A percentile compares a stretch with the other conserved stretches of the same genome.
Evolutionary conservation across 306 rosid species (phyloP).

Genomic region (Parietaria judaica): DNA sequence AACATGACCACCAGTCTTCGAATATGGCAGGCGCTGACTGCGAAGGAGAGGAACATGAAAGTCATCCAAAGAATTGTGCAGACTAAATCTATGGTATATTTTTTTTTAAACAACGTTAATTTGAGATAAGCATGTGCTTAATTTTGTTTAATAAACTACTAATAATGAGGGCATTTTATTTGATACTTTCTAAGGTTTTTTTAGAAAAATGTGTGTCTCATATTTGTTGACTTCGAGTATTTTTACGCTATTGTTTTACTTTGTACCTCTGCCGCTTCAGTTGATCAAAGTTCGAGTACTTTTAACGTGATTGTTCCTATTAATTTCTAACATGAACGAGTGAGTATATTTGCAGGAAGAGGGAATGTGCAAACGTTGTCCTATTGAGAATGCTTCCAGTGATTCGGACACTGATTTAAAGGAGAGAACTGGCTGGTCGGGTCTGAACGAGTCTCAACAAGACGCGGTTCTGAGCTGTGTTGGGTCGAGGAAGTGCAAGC

Average conservation of each 20-base stretch:
- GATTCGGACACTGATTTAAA: not conserved
- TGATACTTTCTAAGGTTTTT: constrained; percentile 19
- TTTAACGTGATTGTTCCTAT: constrained; percentile 8
- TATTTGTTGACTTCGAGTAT: constrained; percentile 17
- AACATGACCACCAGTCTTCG: constrained; percentile 25
- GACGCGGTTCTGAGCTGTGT: constrained; percentile 35
- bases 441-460: constrained; percentile 41
- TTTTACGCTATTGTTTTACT: constrained; percentile 10
- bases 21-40: constrained; percentile 22
- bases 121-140: too few relatives aligned
- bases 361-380: constrained; percentile 13
- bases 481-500: constrained; percentile 19
- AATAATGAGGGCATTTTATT: constrained; percentile 10
- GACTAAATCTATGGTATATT: constrained; percentile 29
- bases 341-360: not conserved
- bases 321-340: constrained; percentile 1
- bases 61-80: constrained; percentile 29
- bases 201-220: not conserved
- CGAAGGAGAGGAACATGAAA: constrained; percentile 6
- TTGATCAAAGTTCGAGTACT: not conserved
- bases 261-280: constrained; percentile 21
- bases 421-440: constrained; percentile 10
- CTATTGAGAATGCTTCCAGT: not conserved
- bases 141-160: too few relatives aligned
- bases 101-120: too few relatives aligned